phyloP scores from a whole-genome alignment of 139 green algal genomes.

The Astrephomene gubernaculifera region DNA sequence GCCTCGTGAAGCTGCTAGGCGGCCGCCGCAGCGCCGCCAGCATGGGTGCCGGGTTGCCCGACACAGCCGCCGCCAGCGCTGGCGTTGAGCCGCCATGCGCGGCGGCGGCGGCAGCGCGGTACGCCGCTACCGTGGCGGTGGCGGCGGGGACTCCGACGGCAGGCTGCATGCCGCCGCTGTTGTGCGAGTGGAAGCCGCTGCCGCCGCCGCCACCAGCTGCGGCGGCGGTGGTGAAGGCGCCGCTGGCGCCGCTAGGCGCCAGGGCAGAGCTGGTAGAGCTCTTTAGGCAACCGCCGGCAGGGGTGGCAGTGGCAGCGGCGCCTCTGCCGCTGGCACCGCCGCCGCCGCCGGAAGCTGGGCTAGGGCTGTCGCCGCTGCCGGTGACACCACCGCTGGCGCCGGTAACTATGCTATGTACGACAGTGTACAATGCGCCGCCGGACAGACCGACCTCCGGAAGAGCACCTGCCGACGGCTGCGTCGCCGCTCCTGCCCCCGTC shows the following conservation, averaged over 20 bases:
- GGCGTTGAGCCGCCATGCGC: background rate
- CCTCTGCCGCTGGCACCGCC: background rate
- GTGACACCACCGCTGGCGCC: background rate
- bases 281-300: too few species aligned
- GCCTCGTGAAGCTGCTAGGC: background rate
- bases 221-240: background rate
- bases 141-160: background rate
- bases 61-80: background rate
- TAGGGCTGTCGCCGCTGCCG: background rate
- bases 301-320: background rate
- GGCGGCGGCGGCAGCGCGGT: background rate
- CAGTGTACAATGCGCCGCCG: constrained; percentile 12
- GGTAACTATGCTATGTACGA: background rate
- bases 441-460: background rate
- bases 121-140: background rate
- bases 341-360: background rate
- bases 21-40: constrained; percentile 22
- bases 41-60: background rate
- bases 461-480: background rate
- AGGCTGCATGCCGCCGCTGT: background rate
- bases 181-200: background rate
- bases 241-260: background rate
- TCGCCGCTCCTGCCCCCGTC: background rate
- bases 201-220: background rate
- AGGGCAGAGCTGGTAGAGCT: too few species aligned